These are phyloP conservation scores for Haberlea rhodopensis DNA, from an alignment of 257 asterid genomes.

Conservation along the genomic window DNA sequence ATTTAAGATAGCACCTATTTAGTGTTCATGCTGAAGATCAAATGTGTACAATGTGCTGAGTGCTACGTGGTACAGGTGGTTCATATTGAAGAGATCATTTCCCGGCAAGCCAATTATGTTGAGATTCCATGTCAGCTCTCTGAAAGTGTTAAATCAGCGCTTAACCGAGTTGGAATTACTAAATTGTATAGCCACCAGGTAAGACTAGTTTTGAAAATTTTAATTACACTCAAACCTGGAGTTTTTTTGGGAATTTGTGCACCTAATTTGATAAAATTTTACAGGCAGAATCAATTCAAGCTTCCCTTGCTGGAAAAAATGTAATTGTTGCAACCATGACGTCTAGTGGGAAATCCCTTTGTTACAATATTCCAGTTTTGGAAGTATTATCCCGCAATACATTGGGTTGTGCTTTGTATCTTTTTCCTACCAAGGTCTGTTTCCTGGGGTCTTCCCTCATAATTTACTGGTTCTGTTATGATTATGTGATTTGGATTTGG, in stretches of 20 bases:
- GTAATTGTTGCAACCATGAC: slow-evolving; percentile 96
- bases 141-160: slow-evolving; percentile 58
- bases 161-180: slow-evolving; percentile 59
- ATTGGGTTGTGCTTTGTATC: slow-evolving; percentile 79
- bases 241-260: slow-evolving; percentile 12
- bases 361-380: slow-evolving; percentile 91
- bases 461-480: slow-evolving; percentile 10
- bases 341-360: slow-evolving; percentile 98
- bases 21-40: slow-evolving; percentile 18
- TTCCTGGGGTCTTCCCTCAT: slow-evolving; percentile 15
- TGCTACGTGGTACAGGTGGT: slow-evolving; percentile 60
- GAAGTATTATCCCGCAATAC: slow-evolving; percentile 62
- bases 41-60: slow-evolving; percentile 13
- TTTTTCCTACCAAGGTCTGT: slow-evolving; percentile 90
- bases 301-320: slow-evolving; percentile 84
- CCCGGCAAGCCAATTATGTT: slow-evolving; percentile 64
- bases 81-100: slow-evolving; percentile 69
- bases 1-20: slow-evolving; percentile 22
- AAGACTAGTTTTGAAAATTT: slow-evolving; percentile 21
- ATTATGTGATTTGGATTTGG: slow-evolving; percentile 20
- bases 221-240: slow-evolving; percentile 11
- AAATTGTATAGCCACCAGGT: slow-evolving; percentile 94
- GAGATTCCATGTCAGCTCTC: slow-evolving; percentile 77
- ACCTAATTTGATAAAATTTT: slow-evolving; percentile 26
- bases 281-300: slow-evolving; percentile 81